Conservation (phyloP, 192 early-diverging fungal species). For the Gigaspora rosea region DNA sequence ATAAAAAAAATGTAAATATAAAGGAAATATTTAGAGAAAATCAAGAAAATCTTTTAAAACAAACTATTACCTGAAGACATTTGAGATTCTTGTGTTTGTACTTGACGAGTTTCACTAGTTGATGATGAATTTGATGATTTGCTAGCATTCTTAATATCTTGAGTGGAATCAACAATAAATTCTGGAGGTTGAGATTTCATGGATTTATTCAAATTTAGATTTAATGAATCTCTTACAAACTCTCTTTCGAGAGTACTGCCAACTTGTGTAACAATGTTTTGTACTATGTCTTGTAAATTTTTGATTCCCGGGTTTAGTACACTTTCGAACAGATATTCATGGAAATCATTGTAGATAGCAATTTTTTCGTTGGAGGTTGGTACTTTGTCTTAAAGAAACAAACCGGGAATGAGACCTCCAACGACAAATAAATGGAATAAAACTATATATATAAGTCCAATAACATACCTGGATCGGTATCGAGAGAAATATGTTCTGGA, state of each 20-base stretch:
- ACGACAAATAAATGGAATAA: no score
- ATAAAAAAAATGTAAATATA: background rate
- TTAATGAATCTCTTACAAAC: conserved; percentile 10
- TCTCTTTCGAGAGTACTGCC: conserved; percentile 10
- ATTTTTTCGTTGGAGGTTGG: no score
- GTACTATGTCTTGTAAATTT: conserved; percentile 23
- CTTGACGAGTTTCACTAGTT: no score
- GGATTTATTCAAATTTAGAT: background rate
- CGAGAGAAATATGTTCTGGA: background rate
- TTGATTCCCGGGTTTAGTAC: conserved; percentile 15
- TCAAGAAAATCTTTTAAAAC: no score
- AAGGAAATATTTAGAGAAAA: background rate
- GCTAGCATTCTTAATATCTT: background rate
- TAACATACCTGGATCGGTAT: no score
- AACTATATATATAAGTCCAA: no score
- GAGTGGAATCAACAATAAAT: background rate
- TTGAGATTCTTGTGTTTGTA: background rate
- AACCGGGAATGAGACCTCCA: no score
- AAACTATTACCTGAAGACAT: background rate
- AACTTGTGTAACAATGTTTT: conserved; percentile 1
- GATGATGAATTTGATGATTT: background rate
- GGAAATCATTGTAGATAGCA: background rate
- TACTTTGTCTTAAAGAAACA: no score
- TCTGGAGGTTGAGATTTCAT: background rate
- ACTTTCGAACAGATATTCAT: conserved; percentile 5